phyloP scores from a whole-genome alignment of 176 grass and related monocot genomes.

The Eragrostis nindensis region DNA sequence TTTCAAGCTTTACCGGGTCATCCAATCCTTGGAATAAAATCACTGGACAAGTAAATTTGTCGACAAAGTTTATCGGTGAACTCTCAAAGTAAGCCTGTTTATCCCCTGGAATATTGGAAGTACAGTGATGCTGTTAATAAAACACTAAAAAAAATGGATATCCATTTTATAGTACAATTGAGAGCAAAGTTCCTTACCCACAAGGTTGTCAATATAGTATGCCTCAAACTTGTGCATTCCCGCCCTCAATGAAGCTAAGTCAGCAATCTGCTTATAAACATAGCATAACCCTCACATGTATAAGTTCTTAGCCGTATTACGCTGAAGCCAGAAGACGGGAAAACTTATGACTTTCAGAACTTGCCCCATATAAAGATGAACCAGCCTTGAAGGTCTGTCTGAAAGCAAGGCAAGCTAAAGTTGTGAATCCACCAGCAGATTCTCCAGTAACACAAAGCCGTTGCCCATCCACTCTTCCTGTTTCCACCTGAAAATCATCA shows the following conservation, averaged over 20 bases:
- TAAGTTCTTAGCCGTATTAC: constrained; percentile 15
- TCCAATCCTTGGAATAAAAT: constrained; percentile 82
- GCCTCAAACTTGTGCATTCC: constrained; percentile 82
- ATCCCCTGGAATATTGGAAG: constrained; percentile 51
- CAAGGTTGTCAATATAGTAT: constrained; percentile 80
- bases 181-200: constrained; percentile 52
- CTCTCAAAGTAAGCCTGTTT: constrained; percentile 57
- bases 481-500: constrained; percentile 65
- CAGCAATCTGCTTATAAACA: constrained; percentile 65
- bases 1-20: constrained; percentile 55
- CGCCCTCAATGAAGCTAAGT: constrained; percentile 63
- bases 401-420: constrained; percentile 91
- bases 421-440: constrained; percentile 90
- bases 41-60: constrained; percentile 66
- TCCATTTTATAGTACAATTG: constrained; percentile 4
- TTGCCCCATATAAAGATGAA: constrained; percentile 84
- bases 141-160: constrained; percentile 13
- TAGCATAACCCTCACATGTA: neutral
- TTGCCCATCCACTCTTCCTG: constrained; percentile 70
- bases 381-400: constrained; percentile 82
- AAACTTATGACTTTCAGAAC: constrained; percentile 17
- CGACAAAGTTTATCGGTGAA: constrained; percentile 71
- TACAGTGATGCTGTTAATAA: constrained; percentile 10
- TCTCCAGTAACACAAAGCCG: constrained; percentile 80
- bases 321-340: neutral